Base-by-base conservation (phyloP, 805 yeast genomes). In the Pichia ethanolica region DNA sequence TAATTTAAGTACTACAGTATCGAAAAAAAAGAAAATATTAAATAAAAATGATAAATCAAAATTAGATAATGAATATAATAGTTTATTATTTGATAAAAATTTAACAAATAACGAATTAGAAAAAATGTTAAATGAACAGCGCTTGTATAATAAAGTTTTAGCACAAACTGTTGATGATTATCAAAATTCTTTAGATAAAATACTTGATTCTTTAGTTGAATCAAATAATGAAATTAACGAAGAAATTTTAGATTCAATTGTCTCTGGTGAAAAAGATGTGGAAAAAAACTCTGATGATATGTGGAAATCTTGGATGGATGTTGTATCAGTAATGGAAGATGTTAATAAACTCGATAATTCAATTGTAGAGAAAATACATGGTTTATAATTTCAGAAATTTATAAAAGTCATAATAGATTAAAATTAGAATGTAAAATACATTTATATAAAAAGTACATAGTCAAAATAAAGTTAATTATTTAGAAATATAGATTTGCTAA, bases 231-330 rank as follows among this genome's bases (percentile, higher is more conserved):
- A 46, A 10, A 28, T 33, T 3, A 35, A 30, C 1, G 9, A 30
- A 6, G 45, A 36, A 8, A 12, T 48, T 9, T 4, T 48, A 1
- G n/a, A 25, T 7, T n/a, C 35, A 3, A 40, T 48, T 26, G 8
- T n/a, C 7, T 35, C 25, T 7, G 41, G 32, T n/a, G 44, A 30
- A 13, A 14, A 35, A 8, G 27, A 8, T 1, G 51, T 48, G 3
- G 42, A 48, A 12, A 26, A 35, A 5, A n/a, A 38, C 2, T 11
- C 41, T n/a, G 45, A 44, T 28, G 35, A 39, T 30, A 44, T 48
- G 51, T 44, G 51, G 51, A 20, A 35, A 2, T 14, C 43, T 11
- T 48, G 51, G 49, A 41, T 13, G 34, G 34, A 41, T 11, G 44
- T 46, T 6, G 44, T 28, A 9, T 20, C 39, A 4, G 38, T 38